Evolutionary conservation across 2,329 filamentous ascomycete species (phyloP).

Genomic region (Saccharata proteae): DNA sequence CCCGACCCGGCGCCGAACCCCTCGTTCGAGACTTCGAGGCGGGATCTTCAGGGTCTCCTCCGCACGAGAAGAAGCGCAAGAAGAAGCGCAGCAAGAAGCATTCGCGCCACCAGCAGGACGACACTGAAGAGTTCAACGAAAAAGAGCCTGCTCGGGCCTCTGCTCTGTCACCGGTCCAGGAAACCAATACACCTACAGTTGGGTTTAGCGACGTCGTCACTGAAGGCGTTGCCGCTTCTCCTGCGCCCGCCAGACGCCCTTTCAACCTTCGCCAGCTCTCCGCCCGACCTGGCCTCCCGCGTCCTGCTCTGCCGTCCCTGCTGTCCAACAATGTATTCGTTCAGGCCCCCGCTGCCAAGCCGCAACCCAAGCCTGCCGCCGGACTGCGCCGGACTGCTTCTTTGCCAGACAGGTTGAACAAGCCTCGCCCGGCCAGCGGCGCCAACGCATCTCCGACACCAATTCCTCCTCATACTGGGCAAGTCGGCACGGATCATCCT

Average conservation of each 20-base stretch:
- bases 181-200: slow-evolving; percentile 29
- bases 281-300: slow-evolving; percentile 15
- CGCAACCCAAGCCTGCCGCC: slow-evolving; percentile 22
- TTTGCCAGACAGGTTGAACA: slow-evolving; percentile 24
- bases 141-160: background rate
- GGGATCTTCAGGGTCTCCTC: slow-evolving; percentile 20
- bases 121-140: slow-evolving; percentile 1
- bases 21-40: slow-evolving; percentile 38
- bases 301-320: slow-evolving; percentile 50
- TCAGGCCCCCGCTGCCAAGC: slow-evolving; percentile 17
- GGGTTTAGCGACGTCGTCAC: slow-evolving; percentile 40
- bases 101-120: slow-evolving; percentile 10
- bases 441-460: slow-evolving; percentile 1
- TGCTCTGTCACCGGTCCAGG: background rate
- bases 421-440: slow-evolving; percentile 9
- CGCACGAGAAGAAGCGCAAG: slow-evolving; percentile 33
- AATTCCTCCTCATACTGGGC: background rate
- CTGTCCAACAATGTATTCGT: slow-evolving; percentile 60
- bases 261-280: slow-evolving; percentile 49
- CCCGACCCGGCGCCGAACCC: slow-evolving; percentile 18
- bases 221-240: slow-evolving; percentile 31
- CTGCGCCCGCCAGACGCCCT: slow-evolving; percentile 15
- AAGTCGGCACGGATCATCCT: background rate
- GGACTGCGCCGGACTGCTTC: slow-evolving; percentile 24
- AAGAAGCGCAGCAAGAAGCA: slow-evolving; percentile 33